Conservation (phyloP, 805 yeast species). For the Zygotorulaspora chibaensis region DNA sequence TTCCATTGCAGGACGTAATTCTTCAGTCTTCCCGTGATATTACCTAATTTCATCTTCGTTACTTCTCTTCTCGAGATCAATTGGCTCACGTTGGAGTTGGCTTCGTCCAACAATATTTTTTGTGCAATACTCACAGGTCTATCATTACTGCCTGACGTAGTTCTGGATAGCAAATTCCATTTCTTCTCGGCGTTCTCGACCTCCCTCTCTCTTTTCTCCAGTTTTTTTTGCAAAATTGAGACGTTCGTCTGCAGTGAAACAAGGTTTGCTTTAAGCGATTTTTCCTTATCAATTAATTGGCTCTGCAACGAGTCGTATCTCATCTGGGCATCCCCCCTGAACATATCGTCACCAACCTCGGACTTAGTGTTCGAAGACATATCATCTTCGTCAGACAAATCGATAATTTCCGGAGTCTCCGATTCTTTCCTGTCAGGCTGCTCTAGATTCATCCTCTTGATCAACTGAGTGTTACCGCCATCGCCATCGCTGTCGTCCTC, state of each 20-base stretch:
- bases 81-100: slow-evolving; percentile 8
- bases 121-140: slow-evolving; percentile 13
- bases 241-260: slow-evolving; percentile 17
- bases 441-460: not conserved
- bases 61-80: slow-evolving; percentile 14
- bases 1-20: slow-evolving; percentile 9
- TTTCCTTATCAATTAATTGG: slow-evolving; percentile 9
- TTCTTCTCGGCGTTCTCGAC: slow-evolving; percentile 18
- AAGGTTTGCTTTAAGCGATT: slow-evolving; percentile 10
- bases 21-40: slow-evolving; percentile 14
- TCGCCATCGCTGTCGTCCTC: not conserved
- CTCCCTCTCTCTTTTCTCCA: slow-evolving; percentile 23
- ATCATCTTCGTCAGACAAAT: slow-evolving; percentile 6
- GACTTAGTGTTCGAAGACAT: not conserved
- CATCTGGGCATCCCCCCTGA: not conserved
- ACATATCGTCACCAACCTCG: not conserved
- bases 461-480: not conserved
- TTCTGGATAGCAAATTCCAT: slow-evolving; percentile 4
- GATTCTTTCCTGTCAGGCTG: not conserved
- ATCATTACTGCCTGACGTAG: not conserved
- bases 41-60: slow-evolving; percentile 21
- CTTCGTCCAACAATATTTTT: slow-evolving; percentile 17
- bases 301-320: not conserved
- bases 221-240: slow-evolving; percentile 22
- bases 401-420: slow-evolving; percentile 7